A percentile compares a stretch with the other conserved stretches of the same genome.
These are phyloP conservation scores for Actinomortierella ambigua DNA, from an alignment of 371 early-diverging fungal genomes.

Conservation along the genomic window DNA sequence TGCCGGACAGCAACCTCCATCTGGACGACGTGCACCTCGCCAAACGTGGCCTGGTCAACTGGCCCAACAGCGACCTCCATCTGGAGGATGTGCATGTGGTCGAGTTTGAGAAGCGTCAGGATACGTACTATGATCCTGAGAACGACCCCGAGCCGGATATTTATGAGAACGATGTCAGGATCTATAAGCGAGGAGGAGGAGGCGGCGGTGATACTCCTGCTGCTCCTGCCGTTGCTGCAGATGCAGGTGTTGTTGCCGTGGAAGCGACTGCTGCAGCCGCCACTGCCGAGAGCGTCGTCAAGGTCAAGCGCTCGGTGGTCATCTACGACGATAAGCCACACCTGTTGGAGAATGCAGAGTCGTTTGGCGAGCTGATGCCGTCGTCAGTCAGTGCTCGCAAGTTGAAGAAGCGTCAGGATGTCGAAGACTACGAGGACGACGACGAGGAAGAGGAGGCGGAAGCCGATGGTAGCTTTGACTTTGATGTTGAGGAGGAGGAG, in stretches of 20 bases:
- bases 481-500: background rate
- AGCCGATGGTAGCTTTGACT: background rate
- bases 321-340: slow-evolving; percentile 18
- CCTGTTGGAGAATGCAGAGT: slow-evolving; percentile 1
- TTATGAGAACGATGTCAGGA: slow-evolving; percentile 1
- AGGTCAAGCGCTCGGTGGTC: slow-evolving; percentile 15
- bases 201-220: background rate
- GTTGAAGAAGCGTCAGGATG: slow-evolving; percentile 10
- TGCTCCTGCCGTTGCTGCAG: too few relatives aligned
- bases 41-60: too few relatives aligned
- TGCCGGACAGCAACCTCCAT: too few relatives aligned
- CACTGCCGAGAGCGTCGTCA: background rate
- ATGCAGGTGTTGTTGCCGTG: too few relatives aligned
- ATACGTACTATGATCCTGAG: background rate
- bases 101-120: slow-evolving; percentile 5
- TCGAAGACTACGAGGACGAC: slow-evolving; percentile 3
- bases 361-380: slow-evolving; percentile 5
- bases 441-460: slow-evolving; percentile 5
- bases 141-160: slow-evolving; percentile 2
- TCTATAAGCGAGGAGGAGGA: background rate
- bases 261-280: too few relatives aligned
- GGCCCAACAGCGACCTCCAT: too few relatives aligned
- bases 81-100: too few relatives aligned
- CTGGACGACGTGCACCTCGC: too few relatives aligned
- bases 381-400: background rate